These are phyloP conservation scores for Syzygium jambos DNA, from an alignment of 345 rosid species.

Conservation along the genomic window DNA sequence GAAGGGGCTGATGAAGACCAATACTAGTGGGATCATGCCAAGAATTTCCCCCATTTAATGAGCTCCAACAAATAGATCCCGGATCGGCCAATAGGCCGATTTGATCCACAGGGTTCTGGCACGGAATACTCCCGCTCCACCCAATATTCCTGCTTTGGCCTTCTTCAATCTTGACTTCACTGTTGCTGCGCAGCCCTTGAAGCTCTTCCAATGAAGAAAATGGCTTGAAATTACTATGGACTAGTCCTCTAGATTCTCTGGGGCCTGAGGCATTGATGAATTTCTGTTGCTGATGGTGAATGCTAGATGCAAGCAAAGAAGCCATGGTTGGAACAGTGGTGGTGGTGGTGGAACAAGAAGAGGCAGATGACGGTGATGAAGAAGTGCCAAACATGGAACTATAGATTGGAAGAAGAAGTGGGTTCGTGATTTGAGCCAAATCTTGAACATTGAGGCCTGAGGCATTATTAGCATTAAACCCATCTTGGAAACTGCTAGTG, in stretches of 20 bases:
- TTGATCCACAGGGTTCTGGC: conserved; percentile 39
- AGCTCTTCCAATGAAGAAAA: conserved; percentile 29
- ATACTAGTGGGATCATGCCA: conserved; percentile 72
- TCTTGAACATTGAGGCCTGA: not conserved
- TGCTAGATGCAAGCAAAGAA: conserved; percentile 42
- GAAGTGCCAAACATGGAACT: not conserved
- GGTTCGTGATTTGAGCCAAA: not conserved
- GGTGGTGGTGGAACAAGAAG: conserved; percentile 19
- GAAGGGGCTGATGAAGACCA: conserved; percentile 67
- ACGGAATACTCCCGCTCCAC: conserved; percentile 19
- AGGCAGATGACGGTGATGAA: conserved; percentile 26
- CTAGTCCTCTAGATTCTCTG: conserved; percentile 17
- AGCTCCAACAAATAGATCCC: conserved; percentile 33
- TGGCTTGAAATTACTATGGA: conserved; percentile 24
- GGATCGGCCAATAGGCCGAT: conserved; percentile 44
- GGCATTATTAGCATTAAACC: conserved; percentile 11
- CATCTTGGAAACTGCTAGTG: conserved; percentile 2
- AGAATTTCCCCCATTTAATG: conserved; percentile 27
- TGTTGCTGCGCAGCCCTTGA: conserved; percentile 16
- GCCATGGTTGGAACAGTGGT: conserved; percentile 30
- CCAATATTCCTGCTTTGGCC: conserved; percentile 15
- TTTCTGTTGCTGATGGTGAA: conserved; percentile 32
- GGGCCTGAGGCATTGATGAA: conserved; percentile 17
- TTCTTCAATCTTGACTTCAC: conserved; percentile 37
- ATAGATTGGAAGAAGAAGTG: conserved; percentile 1